phyloP scores from a whole-genome alignment of 257 asterid genomes.

The Leptodermis oblonga region DNA sequence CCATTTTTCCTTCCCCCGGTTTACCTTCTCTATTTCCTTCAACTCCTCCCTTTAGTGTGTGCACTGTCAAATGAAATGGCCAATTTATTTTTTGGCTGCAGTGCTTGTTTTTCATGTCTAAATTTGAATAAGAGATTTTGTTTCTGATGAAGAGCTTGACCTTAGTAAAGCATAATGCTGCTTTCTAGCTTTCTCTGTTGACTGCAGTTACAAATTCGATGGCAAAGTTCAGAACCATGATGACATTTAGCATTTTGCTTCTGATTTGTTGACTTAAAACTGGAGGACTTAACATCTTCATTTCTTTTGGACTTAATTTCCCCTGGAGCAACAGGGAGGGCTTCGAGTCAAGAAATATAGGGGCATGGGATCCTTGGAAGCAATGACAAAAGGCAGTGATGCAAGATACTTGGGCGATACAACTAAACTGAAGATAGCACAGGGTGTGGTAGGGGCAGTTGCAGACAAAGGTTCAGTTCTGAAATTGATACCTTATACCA shows the following conservation, averaged over 20 bases:
- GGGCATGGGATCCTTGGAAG: conserved; percentile 97
- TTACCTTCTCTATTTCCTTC: background rate
- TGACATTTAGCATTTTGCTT: background rate
- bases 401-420: conserved; percentile 87
- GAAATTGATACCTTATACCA: conserved; percentile 79
- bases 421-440: conserved; percentile 82
- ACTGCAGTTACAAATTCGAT: background rate
- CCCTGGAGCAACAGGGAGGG: conserved; percentile 56
- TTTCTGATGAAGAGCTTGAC: background rate
- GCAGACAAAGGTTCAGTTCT: conserved; percentile 77
- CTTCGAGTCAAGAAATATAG: conserved; percentile 63
- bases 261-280: background rate
- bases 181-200: background rate
- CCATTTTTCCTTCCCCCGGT: background rate
- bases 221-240: background rate
- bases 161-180: background rate
- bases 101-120: background rate
- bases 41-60: background rate
- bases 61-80: background rate
- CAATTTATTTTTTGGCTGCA: background rate
- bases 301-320: background rate
- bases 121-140: too few relatives aligned
- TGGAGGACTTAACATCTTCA: background rate
- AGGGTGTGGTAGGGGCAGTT: conserved; percentile 92
- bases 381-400: conserved; percentile 91